Conservation (phyloP, 2,329 filamentous ascomycete species). For the Acephala macrosclerotiorum region DNA sequence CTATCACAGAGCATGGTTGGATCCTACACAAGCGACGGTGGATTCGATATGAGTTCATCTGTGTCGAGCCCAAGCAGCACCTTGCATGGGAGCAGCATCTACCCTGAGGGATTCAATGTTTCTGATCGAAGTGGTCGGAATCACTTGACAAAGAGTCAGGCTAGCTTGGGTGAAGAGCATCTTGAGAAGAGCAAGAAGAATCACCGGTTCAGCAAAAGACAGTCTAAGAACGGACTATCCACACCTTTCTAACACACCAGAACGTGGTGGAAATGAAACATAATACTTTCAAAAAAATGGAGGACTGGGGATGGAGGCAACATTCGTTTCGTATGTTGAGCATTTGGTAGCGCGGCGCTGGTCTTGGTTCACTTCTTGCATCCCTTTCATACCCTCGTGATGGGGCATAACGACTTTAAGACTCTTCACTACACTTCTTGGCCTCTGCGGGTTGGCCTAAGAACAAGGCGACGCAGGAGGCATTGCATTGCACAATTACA, state of each 20-base stretch:
- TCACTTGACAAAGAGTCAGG: slow-evolving; percentile 66
- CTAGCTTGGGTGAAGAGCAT: slow-evolving; percentile 50
- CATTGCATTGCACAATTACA: slow-evolving; percentile 11
- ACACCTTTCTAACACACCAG: slow-evolving; percentile 67
- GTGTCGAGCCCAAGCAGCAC: slow-evolving; percentile 79
- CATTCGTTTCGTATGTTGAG: slow-evolving; percentile 40
- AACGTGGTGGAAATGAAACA: neutral
- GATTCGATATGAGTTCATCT: slow-evolving; percentile 73
- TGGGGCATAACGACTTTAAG: slow-evolving; percentile 33
- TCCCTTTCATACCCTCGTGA: slow-evolving; percentile 28
- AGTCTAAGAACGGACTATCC: slow-evolving; percentile 93
- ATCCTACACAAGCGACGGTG: slow-evolving; percentile 71
- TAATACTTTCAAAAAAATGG: slow-evolving; percentile 13
- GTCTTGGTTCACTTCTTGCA: slow-evolving; percentile 40
- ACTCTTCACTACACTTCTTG: slow-evolving; percentile 23
- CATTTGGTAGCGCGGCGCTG: slow-evolving; percentile 48
- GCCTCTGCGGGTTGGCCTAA: slow-evolving; percentile 9
- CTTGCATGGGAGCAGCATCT: slow-evolving; percentile 64
- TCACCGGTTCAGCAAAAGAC: slow-evolving; percentile 86
- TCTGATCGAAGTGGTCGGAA: slow-evolving; percentile 62
- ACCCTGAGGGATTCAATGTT: slow-evolving; percentile 59
- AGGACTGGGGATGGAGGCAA: slow-evolving; percentile 12
- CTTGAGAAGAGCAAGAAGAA: slow-evolving; percentile 55
- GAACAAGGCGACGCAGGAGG: slow-evolving; percentile 8
- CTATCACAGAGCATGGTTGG: slow-evolving; percentile 73